Evolutionary conservation across 2,329 filamentous ascomycete genomes (phyloP).

Genomic region (Diplodia scrobiculata): DNA sequence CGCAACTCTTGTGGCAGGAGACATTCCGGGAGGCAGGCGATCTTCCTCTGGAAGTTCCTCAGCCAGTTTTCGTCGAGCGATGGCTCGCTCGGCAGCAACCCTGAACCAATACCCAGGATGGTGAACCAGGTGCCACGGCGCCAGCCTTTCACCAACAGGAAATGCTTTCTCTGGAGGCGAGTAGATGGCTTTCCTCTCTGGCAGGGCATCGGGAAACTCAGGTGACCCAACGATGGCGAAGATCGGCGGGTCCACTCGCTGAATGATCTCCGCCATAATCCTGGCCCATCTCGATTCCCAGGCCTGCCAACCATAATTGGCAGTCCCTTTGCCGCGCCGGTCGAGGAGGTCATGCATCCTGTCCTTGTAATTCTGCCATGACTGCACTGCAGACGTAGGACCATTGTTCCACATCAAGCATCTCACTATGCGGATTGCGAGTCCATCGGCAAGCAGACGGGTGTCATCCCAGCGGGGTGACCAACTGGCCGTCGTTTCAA

Average conservation of each 20-base stretch:
- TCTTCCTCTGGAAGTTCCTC: constrained; percentile 62
- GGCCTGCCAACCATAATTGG: constrained; percentile 89
- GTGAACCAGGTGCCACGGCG: constrained; percentile 62
- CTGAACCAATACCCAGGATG: constrained; percentile 65
- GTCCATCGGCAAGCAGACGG: constrained; percentile 79
- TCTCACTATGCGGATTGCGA: constrained; percentile 77
- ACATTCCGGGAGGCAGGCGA: constrained; percentile 57
- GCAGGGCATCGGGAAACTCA: constrained; percentile 32
- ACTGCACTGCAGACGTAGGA: constrained; percentile 74
- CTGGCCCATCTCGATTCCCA: constrained; percentile 79
- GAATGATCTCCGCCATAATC: constrained; percentile 63
- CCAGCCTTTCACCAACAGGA: constrained; percentile 52
- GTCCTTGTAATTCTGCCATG: constrained; percentile 76
- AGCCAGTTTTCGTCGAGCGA: constrained; percentile 54
- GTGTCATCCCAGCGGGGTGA: constrained; percentile 88
- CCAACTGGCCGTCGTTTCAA: constrained; percentile 89
- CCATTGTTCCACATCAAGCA: constrained; percentile 80
- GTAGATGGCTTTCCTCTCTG: constrained; percentile 45
- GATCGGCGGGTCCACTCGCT: constrained; percentile 53
- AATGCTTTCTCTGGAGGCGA: constrained; percentile 56
- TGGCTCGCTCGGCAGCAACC: constrained; percentile 56
- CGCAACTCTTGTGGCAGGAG: constrained; percentile 58
- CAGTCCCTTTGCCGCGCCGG: constrained; percentile 77
- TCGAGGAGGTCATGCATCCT: constrained; percentile 77
- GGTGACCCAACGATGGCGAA: constrained; percentile 44